Conservation (phyloP, 169 alveolate species). For the Plasmodium cynomolgi region DNA sequence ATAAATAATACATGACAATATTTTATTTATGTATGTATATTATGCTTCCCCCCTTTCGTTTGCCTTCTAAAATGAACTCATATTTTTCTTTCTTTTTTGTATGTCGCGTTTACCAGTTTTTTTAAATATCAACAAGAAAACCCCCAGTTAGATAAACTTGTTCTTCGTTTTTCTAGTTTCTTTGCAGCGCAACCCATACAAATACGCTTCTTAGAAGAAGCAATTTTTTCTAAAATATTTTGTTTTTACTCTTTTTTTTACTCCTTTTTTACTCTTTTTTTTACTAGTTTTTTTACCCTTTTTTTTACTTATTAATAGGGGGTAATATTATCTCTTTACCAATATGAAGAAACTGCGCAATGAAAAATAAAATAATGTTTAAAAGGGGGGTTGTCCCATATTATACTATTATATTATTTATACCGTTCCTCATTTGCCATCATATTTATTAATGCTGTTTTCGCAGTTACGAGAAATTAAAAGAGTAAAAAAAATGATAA, state of each 20-base stretch:
- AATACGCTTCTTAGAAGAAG: background rate
- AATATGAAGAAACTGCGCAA: background rate
- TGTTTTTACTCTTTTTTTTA: background rate
- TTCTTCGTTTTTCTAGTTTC: background rate
- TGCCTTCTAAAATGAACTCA: background rate
- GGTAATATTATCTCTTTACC: background rate
- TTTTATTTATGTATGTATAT: too few species aligned
- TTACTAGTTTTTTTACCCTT: background rate
- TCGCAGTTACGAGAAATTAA: background rate
- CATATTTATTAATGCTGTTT: background rate
- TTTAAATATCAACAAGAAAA: background rate
- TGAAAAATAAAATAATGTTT: background rate
- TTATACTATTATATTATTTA: background rate
- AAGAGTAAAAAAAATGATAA: background rate
- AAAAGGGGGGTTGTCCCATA: background rate
- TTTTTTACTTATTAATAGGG: background rate
- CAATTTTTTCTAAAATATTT: background rate
- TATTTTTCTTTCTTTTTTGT: background rate
- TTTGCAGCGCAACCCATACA: background rate
- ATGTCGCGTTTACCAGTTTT: background rate
- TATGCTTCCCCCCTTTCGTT: background rate
- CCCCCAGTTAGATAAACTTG: background rate
- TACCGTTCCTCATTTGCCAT: background rate
- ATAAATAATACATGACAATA: too few species aligned
- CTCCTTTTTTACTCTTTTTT: background rate